A percentile compares a stretch with the other conserved stretches of the same genome.
These are phyloP conservation scores for Rhododendron henanense DNA, from an alignment of 148 eudicot genomes.

Conservation along the genomic window DNA sequence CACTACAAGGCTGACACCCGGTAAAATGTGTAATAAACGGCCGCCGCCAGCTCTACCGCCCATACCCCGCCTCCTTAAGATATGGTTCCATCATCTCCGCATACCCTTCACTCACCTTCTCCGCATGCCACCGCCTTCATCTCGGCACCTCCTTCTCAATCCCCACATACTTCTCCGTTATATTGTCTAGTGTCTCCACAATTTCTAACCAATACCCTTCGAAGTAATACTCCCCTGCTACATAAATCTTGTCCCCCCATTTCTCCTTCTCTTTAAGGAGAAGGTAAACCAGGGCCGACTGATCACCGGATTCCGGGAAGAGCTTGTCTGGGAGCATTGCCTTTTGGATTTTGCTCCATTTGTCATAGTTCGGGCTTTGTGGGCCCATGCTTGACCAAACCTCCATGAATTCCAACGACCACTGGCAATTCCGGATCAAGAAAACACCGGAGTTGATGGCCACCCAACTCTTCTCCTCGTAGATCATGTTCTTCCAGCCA, in stretches of 20 bases:
- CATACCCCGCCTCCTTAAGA: constrained; percentile 37
- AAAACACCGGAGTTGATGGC: constrained; percentile 86
- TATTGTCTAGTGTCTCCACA: constrained; percentile 39
- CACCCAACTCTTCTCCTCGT: constrained; percentile 60
- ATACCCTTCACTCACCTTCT: constrained; percentile 52
- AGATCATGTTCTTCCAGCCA: constrained; percentile 59
- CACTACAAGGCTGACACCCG: constrained; percentile 90
- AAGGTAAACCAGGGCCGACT: constrained; percentile 63
- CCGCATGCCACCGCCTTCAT: constrained; percentile 59
- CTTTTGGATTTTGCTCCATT: constrained; percentile 58
- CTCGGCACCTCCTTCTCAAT: constrained; percentile 29
- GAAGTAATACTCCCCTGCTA: constrained; percentile 60
- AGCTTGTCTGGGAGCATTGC: constrained; percentile 52
- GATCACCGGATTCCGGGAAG: constrained; percentile 77
- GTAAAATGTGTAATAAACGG: constrained; percentile 92
- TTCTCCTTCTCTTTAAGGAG: constrained; percentile 51
- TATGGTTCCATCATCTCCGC: constrained; percentile 29
- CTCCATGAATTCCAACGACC: constrained; percentile 73
- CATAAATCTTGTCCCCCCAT: constrained; percentile 62
- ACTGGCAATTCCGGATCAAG: constrained; percentile 77
- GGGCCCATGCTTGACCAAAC: constrained; percentile 83
- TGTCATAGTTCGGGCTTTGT: constrained; percentile 42
- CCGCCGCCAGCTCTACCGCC: constrained; percentile 39
- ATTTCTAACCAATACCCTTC: constrained; percentile 87
- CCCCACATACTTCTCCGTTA: constrained; percentile 28